Evolutionary conservation across 306 rosid species (phyloP).

Genomic region (Medicago ruthenica): DNA sequence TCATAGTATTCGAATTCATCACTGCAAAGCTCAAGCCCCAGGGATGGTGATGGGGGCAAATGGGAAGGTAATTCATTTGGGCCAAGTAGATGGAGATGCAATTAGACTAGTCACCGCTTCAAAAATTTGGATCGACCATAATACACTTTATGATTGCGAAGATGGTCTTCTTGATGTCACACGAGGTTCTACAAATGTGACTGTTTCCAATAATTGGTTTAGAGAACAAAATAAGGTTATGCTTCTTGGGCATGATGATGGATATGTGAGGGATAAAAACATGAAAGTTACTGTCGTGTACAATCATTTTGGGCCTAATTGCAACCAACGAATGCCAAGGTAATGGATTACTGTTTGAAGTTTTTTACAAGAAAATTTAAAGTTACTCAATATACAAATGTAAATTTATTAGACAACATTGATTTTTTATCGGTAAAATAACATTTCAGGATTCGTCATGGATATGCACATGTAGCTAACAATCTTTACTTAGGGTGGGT

Average conservation of each 20-base stretch:
- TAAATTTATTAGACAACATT: background rate
- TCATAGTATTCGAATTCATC: slow-evolving; percentile 41
- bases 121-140: too few species aligned
- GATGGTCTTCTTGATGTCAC: too few species aligned
- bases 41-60: slow-evolving; percentile 47
- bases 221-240: too few species aligned
- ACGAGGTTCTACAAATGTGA: too few species aligned
- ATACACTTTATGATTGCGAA: too few species aligned
- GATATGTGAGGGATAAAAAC: too few species aligned
- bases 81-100: too few species aligned
- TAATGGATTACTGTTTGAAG: background rate
- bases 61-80: too few species aligned
- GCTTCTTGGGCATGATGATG: too few species aligned
- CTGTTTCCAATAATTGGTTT: too few species aligned
- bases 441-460: slow-evolving; percentile 43
- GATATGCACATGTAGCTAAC: slow-evolving; percentile 55
- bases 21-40: slow-evolving; percentile 43
- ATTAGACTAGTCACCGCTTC: too few species aligned
- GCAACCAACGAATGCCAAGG: slow-evolving; percentile 53
- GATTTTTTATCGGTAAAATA: background rate
- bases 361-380: background rate
- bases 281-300: too few species aligned
- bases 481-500: slow-evolving; percentile 50
- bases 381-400: background rate
- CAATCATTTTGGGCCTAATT: slow-evolving; percentile 51